Percentiles rank a stretch among this genome's conserved stretches.
Conservation (phyloP, 768 basidiomycete genomes). For the Ramaria rubella region DNA sequence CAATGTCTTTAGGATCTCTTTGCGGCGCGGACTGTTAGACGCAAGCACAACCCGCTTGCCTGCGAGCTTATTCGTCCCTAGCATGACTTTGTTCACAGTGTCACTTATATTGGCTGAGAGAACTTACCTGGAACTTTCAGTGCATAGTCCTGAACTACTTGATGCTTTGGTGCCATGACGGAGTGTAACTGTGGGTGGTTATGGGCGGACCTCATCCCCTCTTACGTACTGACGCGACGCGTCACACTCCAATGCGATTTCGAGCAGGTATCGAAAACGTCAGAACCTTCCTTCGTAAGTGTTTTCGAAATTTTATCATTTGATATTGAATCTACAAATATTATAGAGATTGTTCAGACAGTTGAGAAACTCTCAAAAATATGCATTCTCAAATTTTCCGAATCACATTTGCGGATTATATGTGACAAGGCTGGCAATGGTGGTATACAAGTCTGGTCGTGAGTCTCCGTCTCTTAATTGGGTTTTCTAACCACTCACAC, state of each 20-base stretch:
- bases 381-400: conserved; percentile 76
- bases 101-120: not conserved
- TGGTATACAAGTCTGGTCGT: conserved; percentile 85
- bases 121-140: conserved; percentile 50
- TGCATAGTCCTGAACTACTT: conserved; percentile 54
- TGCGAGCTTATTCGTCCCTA: conserved; percentile 49
- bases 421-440: conserved; percentile 76
- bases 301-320: not conserved
- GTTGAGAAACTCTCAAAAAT: conserved; percentile 80
- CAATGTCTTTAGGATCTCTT: conserved; percentile 71
- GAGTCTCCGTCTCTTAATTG: conserved; percentile 20
- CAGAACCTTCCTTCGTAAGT: conserved; percentile 47
- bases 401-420: conserved; percentile 71
- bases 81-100: conserved; percentile 8
- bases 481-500: not conserved
- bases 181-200: too few species aligned
- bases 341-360: conserved; percentile 67
- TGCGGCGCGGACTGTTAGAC: conserved; percentile 78
- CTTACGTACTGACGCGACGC: conserved; percentile 2
- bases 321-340: not conserved
- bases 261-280: conserved; percentile 54
- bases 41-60: conserved; percentile 80
- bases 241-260: conserved; percentile 49
- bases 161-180: conserved; percentile 33
- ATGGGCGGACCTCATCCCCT: too few species aligned